phyloP scores from a whole-genome alignment of 169 alveolate species.

The Plasmodium berghei region DNA sequence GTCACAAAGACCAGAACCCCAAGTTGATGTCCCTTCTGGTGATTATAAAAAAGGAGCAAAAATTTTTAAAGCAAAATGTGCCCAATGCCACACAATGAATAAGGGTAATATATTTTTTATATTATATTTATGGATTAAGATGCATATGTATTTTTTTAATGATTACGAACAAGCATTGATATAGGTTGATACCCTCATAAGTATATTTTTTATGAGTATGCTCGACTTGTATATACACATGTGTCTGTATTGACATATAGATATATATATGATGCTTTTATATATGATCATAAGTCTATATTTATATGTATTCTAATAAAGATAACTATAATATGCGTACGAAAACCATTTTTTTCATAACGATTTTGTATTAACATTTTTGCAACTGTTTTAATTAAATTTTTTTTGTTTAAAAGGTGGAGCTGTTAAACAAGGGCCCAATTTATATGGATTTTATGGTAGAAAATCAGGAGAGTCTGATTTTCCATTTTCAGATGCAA shows the following conservation, averaged over 20 bases:
- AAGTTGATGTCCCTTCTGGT: conserved; percentile 93
- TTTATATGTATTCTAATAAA: background rate
- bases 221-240: background rate
- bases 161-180: background rate
- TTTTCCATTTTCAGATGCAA: conserved; percentile 92
- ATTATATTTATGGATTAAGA: background rate
- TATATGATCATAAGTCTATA: too few species aligned
- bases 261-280: background rate
- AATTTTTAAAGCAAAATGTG: conserved; percentile 93
- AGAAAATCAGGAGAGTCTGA: conserved; percentile 90
- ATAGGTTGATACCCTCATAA: background rate
- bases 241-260: conserved; percentile 7
- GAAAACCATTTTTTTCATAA: too few species aligned
- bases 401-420: conserved; percentile 85
- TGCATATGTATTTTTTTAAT: background rate
- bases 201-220: background rate
- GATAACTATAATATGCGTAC: too few species aligned
- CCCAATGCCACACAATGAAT: conserved; percentile 94
- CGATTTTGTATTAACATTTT: too few species aligned
- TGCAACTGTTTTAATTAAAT: too few species aligned
- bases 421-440: conserved; percentile 92
- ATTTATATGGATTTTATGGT: conserved; percentile 90
- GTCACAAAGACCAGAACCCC: conserved; percentile 90
- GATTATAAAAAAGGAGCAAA: conserved; percentile 93
- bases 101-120: conserved; percentile 80